A percentile compares a stretch with the other conserved stretches of the same genome.
phyloP scores from a whole-genome alignment of 2,329 filamentous ascomycete species.

The Calonectria henricotiae region DNA sequence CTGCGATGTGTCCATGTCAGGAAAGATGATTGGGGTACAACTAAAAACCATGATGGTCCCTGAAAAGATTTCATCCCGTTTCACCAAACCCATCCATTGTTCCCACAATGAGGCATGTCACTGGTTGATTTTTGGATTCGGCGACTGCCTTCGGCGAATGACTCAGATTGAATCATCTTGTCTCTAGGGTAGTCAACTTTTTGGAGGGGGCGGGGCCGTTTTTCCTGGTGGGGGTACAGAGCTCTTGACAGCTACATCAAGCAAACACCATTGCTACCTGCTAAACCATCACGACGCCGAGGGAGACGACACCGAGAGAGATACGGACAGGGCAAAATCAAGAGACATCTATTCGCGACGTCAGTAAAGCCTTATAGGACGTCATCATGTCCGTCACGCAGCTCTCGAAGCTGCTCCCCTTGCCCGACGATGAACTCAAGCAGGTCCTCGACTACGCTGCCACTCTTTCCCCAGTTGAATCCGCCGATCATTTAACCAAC shows the following conservation, averaged over 20 bases:
- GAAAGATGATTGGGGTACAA: background rate
- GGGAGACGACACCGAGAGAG: background rate
- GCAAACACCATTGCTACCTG: conserved; percentile 13
- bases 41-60: background rate
- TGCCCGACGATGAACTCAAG: conserved; percentile 87
- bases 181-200: conserved; percentile 30
- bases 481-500: conserved; percentile 88
- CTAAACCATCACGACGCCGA: background rate
- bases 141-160: conserved; percentile 32
- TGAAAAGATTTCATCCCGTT: background rate
- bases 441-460: conserved; percentile 89
- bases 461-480: conserved; percentile 82
- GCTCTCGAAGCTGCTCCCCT: conserved; percentile 84
- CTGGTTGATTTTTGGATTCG: background rate
- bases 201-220: conserved; percentile 34
- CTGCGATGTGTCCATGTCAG: background rate
- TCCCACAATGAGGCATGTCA: background rate
- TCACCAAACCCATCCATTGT: background rate
- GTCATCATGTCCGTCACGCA: conserved; percentile 73
- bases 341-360: background rate
- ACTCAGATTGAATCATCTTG: conserved; percentile 35
- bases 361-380: background rate
- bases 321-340: background rate
- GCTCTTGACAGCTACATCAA: conserved; percentile 23
- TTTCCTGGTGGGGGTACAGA: conserved; percentile 32